phyloP scores from a whole-genome alignment of 345 rosid genomes.

The Corchorus capsularis region DNA sequence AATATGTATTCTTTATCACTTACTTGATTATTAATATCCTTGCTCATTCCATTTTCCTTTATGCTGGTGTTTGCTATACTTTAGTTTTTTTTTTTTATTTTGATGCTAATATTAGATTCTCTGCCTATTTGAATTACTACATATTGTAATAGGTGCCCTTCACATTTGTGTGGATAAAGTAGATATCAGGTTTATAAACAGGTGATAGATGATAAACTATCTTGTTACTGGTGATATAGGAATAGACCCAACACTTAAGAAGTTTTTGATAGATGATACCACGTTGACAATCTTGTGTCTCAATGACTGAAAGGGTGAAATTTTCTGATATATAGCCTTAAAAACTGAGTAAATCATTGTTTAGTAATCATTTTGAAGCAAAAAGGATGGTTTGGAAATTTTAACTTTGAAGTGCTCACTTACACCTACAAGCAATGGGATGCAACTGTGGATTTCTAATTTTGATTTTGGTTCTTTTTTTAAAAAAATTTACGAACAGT shows the following conservation, averaged over 20 bases:
- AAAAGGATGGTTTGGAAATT: background rate
- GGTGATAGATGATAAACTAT: background rate
- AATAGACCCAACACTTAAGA: background rate
- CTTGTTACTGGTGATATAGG: background rate
- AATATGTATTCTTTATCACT: background rate
- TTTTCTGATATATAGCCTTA: background rate
- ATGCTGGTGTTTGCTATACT: background rate
- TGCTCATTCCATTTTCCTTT: slow-evolving; percentile 2
- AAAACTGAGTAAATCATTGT: background rate
- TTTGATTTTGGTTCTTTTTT: background rate
- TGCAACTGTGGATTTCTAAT: background rate
- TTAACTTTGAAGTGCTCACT: background rate
- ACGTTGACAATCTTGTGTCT: background rate
- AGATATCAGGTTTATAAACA: slow-evolving; percentile 12
- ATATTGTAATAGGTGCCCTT: background rate
- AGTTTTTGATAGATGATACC: too few species aligned
- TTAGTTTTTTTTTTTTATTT: slow-evolving; percentile 2
- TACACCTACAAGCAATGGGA: background rate
- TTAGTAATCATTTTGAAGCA: background rate
- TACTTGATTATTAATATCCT: background rate
- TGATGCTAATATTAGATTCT: background rate
- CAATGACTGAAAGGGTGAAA: background rate
- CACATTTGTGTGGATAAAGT: background rate
- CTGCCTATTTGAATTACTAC: slow-evolving; percentile 1
- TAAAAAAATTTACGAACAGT: slow-evolving; percentile 6